Evolutionary conservation across 208 protist species (phyloP).

Genomic region (Acanthamoeba royreba): DNA sequence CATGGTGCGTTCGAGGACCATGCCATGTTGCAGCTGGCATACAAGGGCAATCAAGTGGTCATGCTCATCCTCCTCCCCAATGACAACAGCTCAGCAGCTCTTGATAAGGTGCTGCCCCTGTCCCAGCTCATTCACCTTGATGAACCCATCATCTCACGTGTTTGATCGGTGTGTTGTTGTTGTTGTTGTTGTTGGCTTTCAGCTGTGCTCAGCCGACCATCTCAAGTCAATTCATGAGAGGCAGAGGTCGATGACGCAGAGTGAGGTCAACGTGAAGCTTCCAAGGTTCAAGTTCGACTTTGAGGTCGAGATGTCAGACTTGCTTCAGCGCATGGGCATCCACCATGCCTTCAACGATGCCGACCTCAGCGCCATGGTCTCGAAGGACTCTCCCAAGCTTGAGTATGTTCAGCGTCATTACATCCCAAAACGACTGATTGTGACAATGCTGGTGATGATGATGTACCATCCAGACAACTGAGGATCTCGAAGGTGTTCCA

Average conservation of each 20-base stretch:
- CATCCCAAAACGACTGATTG: background rate
- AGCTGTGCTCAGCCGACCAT: too few relatives aligned
- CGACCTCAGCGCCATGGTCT: too few relatives aligned
- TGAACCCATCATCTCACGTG: too few relatives aligned
- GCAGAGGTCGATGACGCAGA: background rate
- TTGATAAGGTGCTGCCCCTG: background rate
- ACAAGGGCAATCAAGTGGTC: background rate
- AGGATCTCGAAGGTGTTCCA: background rate
- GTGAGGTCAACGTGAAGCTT: background rate
- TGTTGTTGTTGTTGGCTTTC: background rate
- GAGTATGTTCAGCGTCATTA: background rate
- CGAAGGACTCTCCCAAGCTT: too few relatives aligned
- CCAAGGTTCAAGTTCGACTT: background rate
- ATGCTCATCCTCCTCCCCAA: background rate
- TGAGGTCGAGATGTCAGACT: background rate
- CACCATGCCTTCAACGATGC: background rate
- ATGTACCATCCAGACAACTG: background rate
- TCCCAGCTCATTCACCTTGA: too few relatives aligned
- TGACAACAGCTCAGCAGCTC: background rate
- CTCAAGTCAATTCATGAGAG: too few relatives aligned
- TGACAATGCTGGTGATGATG: too few relatives aligned
- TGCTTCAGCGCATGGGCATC: background rate
- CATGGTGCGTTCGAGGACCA: background rate
- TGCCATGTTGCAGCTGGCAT: background rate
- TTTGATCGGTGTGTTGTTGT: background rate